Evolutionary conservation across 768 basidiomycete genomes (phyloP), one percentile per base, ranked within the genome.

Genomic region (Trichaptum fuscoviolaceum): DNA sequence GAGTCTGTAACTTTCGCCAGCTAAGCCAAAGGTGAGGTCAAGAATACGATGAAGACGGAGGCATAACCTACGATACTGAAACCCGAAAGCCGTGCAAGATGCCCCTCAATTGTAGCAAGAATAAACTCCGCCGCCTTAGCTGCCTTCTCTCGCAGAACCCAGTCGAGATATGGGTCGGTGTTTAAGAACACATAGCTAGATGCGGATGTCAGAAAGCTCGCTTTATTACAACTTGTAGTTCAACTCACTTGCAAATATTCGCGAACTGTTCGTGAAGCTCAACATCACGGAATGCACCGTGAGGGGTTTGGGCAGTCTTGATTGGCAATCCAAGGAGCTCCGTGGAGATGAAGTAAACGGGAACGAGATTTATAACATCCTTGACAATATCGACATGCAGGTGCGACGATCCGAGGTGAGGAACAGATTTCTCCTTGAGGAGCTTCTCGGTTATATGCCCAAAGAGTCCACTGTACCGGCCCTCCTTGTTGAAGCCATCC

Each of bases 321-420:
- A 77, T 36, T 58, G 75, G 74, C 61, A 88, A 75, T 2, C 82
- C 82, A 67, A 90, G 90, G 66, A 90, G 76, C 64, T 84, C 72
- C 35, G 83, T 78, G 10, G 82, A 82, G 30, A 87, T 79, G 88
- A 87, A 92, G 67, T 84, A 80, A 5, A 88, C 73, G 0, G 90
- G 85, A 52, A 89, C 66, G 27, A 81, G 72, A 68, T 91, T 88
- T 71, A 89, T 83, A 24, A 92, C 89, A 69, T 92, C 87, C 57
- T 78, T 78, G 7, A 91, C 83, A 42, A 92, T 81, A 71, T 92
- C 88, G 24, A 91, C 73, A 63, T 74, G 79, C 35, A 69, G 75
- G 20, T 68, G 65, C 18, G 64, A 62, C 18, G 73, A 68, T 6
- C 74, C 77, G 17, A 74, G 73, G 34, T 75, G 69, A 34, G 68